A percentile compares a stretch with the other conserved stretches of the same genome.
Evolutionary conservation across 345 rosid genomes (phyloP).

Genomic region (Populus davidiana): DNA sequence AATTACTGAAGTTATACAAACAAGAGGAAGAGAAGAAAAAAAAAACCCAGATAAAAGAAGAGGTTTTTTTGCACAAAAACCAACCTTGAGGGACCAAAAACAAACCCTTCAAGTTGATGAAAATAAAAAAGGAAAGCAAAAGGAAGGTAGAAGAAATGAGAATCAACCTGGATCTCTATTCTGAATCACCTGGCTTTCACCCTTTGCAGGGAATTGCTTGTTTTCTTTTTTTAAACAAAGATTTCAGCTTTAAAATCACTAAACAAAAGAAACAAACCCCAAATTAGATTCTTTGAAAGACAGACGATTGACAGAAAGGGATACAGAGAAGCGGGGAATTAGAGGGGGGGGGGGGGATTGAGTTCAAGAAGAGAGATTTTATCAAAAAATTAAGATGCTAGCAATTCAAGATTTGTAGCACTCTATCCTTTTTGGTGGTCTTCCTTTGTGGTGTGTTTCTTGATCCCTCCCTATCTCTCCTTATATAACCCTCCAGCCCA

Average conservation of each 20-base stretch:
- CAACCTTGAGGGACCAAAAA: slow-evolving; percentile 57
- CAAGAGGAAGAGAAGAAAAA: not conserved
- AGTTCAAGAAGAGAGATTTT: not conserved
- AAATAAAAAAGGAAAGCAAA: slow-evolving; percentile 17
- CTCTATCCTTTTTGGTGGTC: not conserved
- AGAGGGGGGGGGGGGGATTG: slow-evolving; percentile 35
- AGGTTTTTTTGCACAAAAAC: slow-evolving; percentile 7
- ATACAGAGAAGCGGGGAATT: slow-evolving; percentile 55
- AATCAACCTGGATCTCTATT: slow-evolving; percentile 59
- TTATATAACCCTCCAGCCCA: slow-evolving; percentile 39
- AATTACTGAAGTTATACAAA: not conserved
- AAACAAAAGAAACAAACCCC: slow-evolving; percentile 42
- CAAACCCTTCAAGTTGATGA: slow-evolving; percentile 52
- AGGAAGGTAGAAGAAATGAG: not conserved
- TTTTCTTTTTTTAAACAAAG: not conserved
- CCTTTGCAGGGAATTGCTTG: slow-evolving; percentile 48
- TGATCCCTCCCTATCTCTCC: slow-evolving; percentile 15
- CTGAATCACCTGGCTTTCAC: slow-evolving; percentile 75
- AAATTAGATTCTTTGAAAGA: slow-evolving; percentile 45
- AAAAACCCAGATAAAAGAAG: slow-evolving; percentile 3
- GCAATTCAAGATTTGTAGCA: not conserved
- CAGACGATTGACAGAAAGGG: slow-evolving; percentile 82
- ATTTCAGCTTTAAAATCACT: not conserved
- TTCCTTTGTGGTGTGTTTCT: slow-evolving; percentile 27
- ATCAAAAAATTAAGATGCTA: not conserved